phyloP scores from a whole-genome alignment of 805 yeast species.

The Ogataea methylovora region DNA sequence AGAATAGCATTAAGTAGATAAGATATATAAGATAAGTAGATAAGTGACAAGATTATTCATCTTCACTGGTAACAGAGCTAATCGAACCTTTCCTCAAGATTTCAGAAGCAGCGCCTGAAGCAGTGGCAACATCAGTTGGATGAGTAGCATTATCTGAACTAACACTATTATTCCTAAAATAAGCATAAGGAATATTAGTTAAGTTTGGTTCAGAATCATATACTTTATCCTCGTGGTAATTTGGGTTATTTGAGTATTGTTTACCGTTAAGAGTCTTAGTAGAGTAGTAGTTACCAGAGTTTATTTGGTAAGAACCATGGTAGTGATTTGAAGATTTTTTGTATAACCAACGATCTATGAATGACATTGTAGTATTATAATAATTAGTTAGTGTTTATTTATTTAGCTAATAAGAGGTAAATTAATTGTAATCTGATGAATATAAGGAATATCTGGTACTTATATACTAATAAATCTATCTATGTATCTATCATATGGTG shows the following conservation, averaged over 20 bases:
- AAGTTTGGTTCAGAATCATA: slow-evolving; percentile 18
- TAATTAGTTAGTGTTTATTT: too few relatives aligned
- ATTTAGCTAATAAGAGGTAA: neutral
- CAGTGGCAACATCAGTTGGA: neutral
- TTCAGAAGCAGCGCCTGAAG: neutral
- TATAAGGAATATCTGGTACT: too few relatives aligned
- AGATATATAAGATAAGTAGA: too few relatives aligned
- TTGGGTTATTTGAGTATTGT: too few relatives aligned
- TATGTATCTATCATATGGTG: too few relatives aligned
- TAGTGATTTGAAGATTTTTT: slow-evolving; percentile 11
- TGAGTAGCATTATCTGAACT: slow-evolving; percentile 1
- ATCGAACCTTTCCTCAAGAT: too few relatives aligned
- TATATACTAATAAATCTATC: too few relatives aligned
- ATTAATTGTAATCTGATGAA: too few relatives aligned
- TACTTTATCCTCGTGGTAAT: neutral
- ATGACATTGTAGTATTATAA: slow-evolving; percentile 16
- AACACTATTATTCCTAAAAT: slow-evolving; percentile 12
- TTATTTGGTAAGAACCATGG: slow-evolving; percentile 10
- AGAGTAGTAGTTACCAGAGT: slow-evolving; percentile 20
- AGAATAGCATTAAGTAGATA: too few relatives aligned
- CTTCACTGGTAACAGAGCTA: too few relatives aligned
- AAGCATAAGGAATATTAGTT: slow-evolving; percentile 22
- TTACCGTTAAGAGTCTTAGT: slow-evolving; percentile 3
- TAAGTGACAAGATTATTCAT: too few relatives aligned
- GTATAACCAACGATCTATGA: slow-evolving; percentile 28